phyloP scores from a whole-genome alignment of 257 asterid species.

The Solanum microdontum region DNA sequence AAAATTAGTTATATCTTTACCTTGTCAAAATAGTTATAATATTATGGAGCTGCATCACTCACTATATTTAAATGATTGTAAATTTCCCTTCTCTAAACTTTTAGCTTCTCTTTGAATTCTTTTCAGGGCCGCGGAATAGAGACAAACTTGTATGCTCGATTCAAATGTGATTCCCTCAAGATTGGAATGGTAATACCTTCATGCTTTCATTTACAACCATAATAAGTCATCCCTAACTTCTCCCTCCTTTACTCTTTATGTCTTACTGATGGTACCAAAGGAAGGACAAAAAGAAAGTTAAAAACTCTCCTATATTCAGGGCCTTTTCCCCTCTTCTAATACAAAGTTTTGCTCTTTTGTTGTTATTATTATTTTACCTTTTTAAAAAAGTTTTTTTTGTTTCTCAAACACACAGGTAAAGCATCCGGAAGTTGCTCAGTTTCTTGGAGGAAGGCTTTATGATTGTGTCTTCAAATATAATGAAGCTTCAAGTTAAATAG shows the following conservation, averaged over 20 bases:
- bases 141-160: slow-evolving; percentile 88
- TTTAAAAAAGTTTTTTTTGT: not conserved
- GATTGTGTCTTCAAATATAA: slow-evolving; percentile 91
- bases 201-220: not conserved
- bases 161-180: slow-evolving; percentile 87
- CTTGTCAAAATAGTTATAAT: not conserved
- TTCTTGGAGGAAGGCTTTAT: slow-evolving; percentile 93
- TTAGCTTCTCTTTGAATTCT: not conserved
- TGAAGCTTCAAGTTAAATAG: slow-evolving; percentile 10
- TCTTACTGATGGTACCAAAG: not conserved
- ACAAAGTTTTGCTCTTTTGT: not conserved
- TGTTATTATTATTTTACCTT: not conserved
- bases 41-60: not conserved
- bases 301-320: not conserved
- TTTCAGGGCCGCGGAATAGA: slow-evolving; percentile 94
- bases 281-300: not conserved
- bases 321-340: not conserved
- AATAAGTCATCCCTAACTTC: not conserved
- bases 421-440: slow-evolving; percentile 93
- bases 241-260: not conserved
- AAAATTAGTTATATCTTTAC: not conserved
- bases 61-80: not conserved
- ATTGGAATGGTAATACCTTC: slow-evolving; percentile 66
- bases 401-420: slow-evolving; percentile 58
- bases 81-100: not conserved